Evolutionary conservation across 352 stramenopile species (phyloP).

Genomic region (Globisporangium perplexum): DNA sequence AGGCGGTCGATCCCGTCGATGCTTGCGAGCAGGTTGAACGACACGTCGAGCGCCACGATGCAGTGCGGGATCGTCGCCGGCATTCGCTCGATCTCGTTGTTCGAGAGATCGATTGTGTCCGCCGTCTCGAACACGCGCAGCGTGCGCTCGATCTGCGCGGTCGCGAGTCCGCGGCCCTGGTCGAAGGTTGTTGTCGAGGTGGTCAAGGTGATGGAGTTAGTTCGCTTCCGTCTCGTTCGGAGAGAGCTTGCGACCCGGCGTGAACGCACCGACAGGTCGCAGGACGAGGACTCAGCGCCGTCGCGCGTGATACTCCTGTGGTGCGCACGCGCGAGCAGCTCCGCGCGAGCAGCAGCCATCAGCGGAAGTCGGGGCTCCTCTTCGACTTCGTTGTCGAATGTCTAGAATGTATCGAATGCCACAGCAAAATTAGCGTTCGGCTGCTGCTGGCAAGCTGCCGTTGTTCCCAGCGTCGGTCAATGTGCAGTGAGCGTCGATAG

Average conservation of each 20-base stretch:
- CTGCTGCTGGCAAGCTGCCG: no score
- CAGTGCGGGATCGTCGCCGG: conserved; percentile 35
- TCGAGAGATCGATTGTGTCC: conserved; percentile 60
- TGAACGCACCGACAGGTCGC: conserved; percentile 52
- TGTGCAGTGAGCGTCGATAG: no score
- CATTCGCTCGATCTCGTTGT: conserved; percentile 68
- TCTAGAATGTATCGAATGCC: no score
- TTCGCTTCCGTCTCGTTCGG: no score
- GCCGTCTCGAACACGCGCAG: conserved; percentile 64
- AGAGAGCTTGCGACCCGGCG: no score
- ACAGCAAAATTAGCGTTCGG: no score
- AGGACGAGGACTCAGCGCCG: conserved; percentile 50
- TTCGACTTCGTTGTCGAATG: neutral
- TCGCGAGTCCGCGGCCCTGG: conserved; percentile 50
- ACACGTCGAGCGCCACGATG: conserved; percentile 55
- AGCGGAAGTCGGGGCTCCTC: no score
- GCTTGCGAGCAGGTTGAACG: conserved; percentile 56
- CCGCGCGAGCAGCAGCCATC: neutral
- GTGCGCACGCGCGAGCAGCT: conserved; percentile 11
- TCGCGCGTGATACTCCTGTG: conserved; percentile 45
- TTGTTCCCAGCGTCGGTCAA: no score
- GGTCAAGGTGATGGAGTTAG: no score
- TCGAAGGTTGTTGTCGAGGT: no score
- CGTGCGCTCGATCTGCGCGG: conserved; percentile 48
- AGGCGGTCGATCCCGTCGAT: conserved; percentile 48